Base-by-base conservation (phyloP, 768 basidiomycete genomes). In the Baorangia bicolor region DNA sequence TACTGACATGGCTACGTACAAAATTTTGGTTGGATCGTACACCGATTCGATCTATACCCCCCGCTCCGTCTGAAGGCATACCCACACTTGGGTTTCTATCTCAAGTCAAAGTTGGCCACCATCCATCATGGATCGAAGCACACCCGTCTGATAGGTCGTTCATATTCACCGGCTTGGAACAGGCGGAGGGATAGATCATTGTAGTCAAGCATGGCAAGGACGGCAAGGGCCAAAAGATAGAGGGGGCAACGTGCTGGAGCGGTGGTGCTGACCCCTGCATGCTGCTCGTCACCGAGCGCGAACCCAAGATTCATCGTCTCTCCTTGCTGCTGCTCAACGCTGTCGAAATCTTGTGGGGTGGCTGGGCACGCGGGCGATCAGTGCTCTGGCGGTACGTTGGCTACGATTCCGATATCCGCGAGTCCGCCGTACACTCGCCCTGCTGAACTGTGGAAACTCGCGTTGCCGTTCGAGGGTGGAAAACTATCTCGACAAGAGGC, bases 71-170 rank as follows among this genome's bases (percentile, higher is more conserved):
- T n/a, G n/a, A n/a, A 70, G 40, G 59, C 72, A 73, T 49, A 79
- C 85, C 25, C 70, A 87, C 76, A 23, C 71, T 92, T 52, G 73
- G 73, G 12, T 66, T 81, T 31, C 62, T 73, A 12, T 78, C 82
- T 5, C 59, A 76, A 16, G 63, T 82, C 48, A 65, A 69, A 10
- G 81, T 84, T 33, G 87, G 88, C 27, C 70, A 78, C 60, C 82
- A 83, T 62, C 88, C 91, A 1, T 90, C 90, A 6, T 94, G 92
- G 92, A 77, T 94, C 57, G 80, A 85, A 12, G 72, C 75, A 8
- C 81, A 87, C 64, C 84, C 85, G 0, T 69, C 65, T 0, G 80
- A 87, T 57, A 75, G 72, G 41, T 80, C 82, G 4, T 62, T 92
- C 25, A 74, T 90, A 31, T 86, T 86, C 63, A 74, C 89, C 12